Base-by-base conservation (phyloP, 345 rosid species). In the Corchorus olitorius region DNA sequence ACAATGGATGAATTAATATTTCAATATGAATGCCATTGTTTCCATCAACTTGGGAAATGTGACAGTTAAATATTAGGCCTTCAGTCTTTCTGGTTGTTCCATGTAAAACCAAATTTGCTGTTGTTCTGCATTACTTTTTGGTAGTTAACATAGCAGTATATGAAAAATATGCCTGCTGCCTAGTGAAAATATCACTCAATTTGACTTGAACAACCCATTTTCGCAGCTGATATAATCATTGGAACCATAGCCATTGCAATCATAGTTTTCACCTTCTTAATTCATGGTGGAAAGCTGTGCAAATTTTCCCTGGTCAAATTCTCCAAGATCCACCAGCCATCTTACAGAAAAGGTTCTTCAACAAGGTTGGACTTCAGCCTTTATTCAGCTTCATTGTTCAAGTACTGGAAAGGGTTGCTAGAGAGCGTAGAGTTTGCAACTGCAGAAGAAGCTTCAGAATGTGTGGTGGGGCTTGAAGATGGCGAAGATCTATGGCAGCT, bases 401-500 rank as follows among this genome's bases (percentile, higher is more conserved):
- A 74, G 80, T 81, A 79, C 19, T 65, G 58, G 76, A 81, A 81
- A 76, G 82, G 63, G 2, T 11, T 22, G 45, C 15, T 22, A 45
- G 55, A 58, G 4, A 43, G 5, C 11, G 17, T 20, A 16, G 80
- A 43, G 19, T 45, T 7, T 79, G 35, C 4, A 61, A 52, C 34
- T 8, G 14, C n/a, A 4, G 74, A 75, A 1, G 39, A 61, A 13
- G 75, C 60, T 11, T 27, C 2, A n/a, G 81, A 76, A 33, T 61
- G 73, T 50, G 13, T 13, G 41, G 80, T 84, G 2, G 50, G 22
- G 8, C 81, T 79, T 4, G 81, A 81, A 64, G 84, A 81, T 17
- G 80, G 43, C 20, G 82, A 81, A 35, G 83, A 81, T 19, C 69
- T 80, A 35, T 62, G 72, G 19, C 78, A 61, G 45, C 77, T 84